Evolutionary conservation across 2,329 filamentous ascomycete species (phyloP).

Genomic region (Drechslerella coelobrocha): DNA sequence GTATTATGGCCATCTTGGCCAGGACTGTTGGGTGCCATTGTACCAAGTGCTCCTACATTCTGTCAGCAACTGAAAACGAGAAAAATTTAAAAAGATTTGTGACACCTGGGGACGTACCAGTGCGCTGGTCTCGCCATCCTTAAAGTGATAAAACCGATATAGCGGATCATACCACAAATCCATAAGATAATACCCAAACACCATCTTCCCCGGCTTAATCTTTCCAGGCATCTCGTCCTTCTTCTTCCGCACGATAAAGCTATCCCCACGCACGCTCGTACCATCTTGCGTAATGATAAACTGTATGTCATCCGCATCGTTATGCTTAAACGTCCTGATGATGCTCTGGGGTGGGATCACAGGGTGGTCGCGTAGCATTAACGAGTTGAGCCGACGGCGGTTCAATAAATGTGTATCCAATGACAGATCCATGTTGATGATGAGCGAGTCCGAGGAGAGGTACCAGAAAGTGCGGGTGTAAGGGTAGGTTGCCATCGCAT

Average conservation of each 20-base stretch:
- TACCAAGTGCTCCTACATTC: slow-evolving; percentile 80
- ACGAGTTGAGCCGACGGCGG: slow-evolving; percentile 69
- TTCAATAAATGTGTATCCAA: slow-evolving; percentile 76
- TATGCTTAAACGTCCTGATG: slow-evolving; percentile 87
- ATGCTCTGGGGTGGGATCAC: slow-evolving; percentile 95
- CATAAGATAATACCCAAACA: slow-evolving; percentile 65
- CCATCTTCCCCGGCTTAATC: slow-evolving; percentile 21
- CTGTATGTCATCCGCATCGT: slow-evolving; percentile 79
- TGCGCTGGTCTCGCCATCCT: slow-evolving; percentile 90
- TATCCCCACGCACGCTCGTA: slow-evolving; percentile 76
- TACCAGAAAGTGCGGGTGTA: slow-evolving; percentile 84
- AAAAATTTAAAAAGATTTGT: too few species aligned
- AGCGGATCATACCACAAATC: slow-evolving; percentile 97
- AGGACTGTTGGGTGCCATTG: slow-evolving; percentile 98
- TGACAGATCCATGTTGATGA: slow-evolving; percentile 79
- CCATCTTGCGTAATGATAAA: slow-evolving; percentile 84
- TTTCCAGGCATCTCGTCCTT: slow-evolving; percentile 74
- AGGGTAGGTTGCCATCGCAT: slow-evolving; percentile 82
- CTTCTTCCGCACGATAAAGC: slow-evolving; percentile 79
- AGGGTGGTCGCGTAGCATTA: slow-evolving; percentile 84
- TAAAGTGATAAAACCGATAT: slow-evolving; percentile 89
- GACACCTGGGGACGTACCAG: slow-evolving; percentile 72
- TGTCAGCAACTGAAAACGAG: too few species aligned
- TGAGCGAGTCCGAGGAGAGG: slow-evolving; percentile 81
- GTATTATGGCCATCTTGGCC: slow-evolving; percentile 85